Conservation (phyloP, 108 stramenopile species). For the Pseudonitzschia multistriata region DNA sequence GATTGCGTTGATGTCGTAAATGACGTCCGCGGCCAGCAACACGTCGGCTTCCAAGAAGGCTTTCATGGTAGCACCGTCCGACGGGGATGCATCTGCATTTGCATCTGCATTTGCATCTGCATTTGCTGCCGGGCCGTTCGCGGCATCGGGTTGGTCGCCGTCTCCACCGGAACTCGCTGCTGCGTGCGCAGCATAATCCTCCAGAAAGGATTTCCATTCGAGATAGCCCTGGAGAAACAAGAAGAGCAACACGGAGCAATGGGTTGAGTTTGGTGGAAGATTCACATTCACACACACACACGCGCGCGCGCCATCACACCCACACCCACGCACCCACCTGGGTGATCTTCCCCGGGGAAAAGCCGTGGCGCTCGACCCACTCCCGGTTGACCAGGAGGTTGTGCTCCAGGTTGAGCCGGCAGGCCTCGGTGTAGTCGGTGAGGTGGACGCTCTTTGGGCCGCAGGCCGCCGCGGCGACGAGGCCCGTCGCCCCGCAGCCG, state of each 20-base stretch:
- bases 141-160: neutral
- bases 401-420: slow-evolving; percentile 54
- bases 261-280: too few species aligned
- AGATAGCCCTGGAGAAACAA: slow-evolving; percentile 37
- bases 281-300: neutral
- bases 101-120: neutral
- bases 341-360: neutral
- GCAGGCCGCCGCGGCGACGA: slow-evolving; percentile 50
- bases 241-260: neutral
- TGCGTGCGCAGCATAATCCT: neutral
- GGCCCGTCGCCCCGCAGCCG: slow-evolving; percentile 64
- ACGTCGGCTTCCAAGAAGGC: slow-evolving; percentile 41
- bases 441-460: slow-evolving; percentile 41
- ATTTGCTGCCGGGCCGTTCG: too few species aligned
- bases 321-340: neutral
- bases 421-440: slow-evolving; percentile 68
- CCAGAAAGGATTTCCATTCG: slow-evolving; percentile 53
- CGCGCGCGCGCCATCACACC: neutral
- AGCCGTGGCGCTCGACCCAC: slow-evolving; percentile 34
- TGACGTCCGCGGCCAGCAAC: slow-evolving; percentile 68
- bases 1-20: slow-evolving; percentile 52
- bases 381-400: slow-evolving; percentile 52
- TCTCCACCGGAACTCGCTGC: neutral
- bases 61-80: neutral
- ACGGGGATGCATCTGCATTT: neutral